A percentile compares a stretch with the other conserved stretches of the same genome.
Evolutionary conservation across 768 basidiomycete genomes (phyloP).

Genomic region (Podaxis pistillaris): DNA sequence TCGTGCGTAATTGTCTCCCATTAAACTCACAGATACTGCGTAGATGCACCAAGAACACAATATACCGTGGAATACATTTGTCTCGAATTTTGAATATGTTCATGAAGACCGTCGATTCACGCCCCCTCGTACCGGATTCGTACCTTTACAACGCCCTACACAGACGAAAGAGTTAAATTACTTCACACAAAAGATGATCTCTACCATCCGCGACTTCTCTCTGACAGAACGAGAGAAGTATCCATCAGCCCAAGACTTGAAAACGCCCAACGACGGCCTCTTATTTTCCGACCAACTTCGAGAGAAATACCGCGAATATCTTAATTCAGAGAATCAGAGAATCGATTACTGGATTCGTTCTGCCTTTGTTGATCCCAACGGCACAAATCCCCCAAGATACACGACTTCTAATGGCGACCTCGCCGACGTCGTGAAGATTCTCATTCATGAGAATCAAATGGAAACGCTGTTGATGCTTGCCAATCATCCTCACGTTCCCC

Average conservation of each 20-base stretch:
- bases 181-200: conserved; percentile 27
- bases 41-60: conserved; percentile 41
- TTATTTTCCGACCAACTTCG: conserved; percentile 31
- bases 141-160: conserved; percentile 20
- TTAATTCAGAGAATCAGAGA: conserved; percentile 28
- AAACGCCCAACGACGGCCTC: conserved; percentile 17
- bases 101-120: conserved; percentile 27
- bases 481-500: conserved; percentile 31
- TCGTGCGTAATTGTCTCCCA: neutral
- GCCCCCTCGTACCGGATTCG: conserved; percentile 27
- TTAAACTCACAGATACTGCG: neutral
- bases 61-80: conserved; percentile 36
- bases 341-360: conserved; percentile 32
- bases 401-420: conserved; percentile 25
- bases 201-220: conserved; percentile 30
- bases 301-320: conserved; percentile 27
- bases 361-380: conserved; percentile 1
- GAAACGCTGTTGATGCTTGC: conserved; percentile 32
- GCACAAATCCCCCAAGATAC: conserved; percentile 15
- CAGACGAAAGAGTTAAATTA: conserved; percentile 29
- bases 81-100: conserved; percentile 31
- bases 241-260: conserved; percentile 14
- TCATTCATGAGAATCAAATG: conserved; percentile 33
- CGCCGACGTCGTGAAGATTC: conserved; percentile 34
- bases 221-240: conserved; percentile 37